phyloP scores from a whole-genome alignment of 106 monocot species.

The Platanthera guangdongensis region DNA sequence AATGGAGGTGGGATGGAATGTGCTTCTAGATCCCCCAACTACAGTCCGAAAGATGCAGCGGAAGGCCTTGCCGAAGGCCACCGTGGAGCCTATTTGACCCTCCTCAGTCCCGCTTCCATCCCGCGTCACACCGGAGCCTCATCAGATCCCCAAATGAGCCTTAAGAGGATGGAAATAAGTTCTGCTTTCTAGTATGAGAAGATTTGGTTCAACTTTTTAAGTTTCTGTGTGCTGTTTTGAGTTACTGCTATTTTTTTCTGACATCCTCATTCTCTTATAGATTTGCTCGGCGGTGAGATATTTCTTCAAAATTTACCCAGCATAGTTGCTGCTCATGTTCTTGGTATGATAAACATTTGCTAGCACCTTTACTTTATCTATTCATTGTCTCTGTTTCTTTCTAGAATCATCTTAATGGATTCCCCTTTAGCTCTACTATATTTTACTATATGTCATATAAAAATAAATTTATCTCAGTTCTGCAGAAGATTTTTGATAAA shows the following conservation, averaged over 20 bases:
- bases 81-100: too few species aligned
- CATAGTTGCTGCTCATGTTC: constrained; percentile 71
- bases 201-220: neutral
- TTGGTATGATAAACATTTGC: constrained; percentile 47
- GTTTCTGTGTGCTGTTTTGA: neutral
- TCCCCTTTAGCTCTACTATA: neutral
- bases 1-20: too few species aligned
- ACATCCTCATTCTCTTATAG: constrained; percentile 23
- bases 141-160: too few species aligned
- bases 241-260: neutral
- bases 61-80: too few species aligned
- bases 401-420: neutral
- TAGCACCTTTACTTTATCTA: neutral
- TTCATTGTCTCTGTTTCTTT: neutral
- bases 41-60: too few species aligned
- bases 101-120: too few species aligned
- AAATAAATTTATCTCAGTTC: neutral
- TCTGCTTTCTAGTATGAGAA: neutral
- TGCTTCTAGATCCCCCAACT: too few species aligned
- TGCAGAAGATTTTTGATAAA: neutral
- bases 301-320: constrained; percentile 99
- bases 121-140: too few species aligned
- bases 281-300: constrained; percentile 93
- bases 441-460: neutral
- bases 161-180: neutral